A percentile compares a stretch with the other conserved stretches of the same genome.
Conservation (phyloP, 495 filamentous ascomycete genomes). For the Tuber borchii region DNA sequence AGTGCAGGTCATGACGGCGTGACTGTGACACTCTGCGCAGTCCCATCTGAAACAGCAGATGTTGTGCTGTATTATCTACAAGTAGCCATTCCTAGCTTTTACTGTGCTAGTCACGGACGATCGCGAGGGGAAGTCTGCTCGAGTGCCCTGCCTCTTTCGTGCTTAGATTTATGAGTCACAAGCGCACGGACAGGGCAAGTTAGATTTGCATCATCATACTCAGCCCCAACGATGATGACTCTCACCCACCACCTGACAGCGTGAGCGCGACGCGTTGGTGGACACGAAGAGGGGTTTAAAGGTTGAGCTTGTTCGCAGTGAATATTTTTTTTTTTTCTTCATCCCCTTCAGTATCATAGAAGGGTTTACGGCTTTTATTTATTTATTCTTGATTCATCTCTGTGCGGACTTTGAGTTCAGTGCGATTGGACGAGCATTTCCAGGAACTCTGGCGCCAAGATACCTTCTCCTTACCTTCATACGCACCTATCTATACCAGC, state of each 20-base stretch:
- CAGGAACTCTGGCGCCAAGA: not conserved
- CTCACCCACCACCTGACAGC: not conserved
- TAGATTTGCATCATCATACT: not conserved
- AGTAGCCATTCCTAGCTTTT: too few relatives aligned
- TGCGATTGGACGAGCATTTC: not conserved
- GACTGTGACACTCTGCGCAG: not conserved
- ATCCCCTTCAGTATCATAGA: not conserved
- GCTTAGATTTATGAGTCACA: not conserved
- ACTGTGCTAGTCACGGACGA: not conserved
- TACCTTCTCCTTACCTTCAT: not conserved
- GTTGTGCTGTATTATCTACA: too few relatives aligned
- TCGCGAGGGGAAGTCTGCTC: not conserved
- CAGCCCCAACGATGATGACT: constrained; percentile 1
- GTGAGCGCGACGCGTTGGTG: not conserved
- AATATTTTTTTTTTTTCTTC: not conserved
- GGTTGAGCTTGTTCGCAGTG: not conserved
- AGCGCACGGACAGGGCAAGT: not conserved
- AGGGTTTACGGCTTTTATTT: not conserved
- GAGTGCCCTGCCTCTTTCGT: not conserved
- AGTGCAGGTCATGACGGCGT: not conserved
- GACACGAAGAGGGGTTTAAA: not conserved
- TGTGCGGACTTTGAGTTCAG: not conserved
- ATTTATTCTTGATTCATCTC: not conserved
- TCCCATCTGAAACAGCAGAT: not conserved
- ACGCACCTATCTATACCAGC: not conserved